Evolutionary conservation across 805 yeast species (phyloP), one percentile per base, ranked within the genome.

Genomic region (Pichia deserticola): DNA sequence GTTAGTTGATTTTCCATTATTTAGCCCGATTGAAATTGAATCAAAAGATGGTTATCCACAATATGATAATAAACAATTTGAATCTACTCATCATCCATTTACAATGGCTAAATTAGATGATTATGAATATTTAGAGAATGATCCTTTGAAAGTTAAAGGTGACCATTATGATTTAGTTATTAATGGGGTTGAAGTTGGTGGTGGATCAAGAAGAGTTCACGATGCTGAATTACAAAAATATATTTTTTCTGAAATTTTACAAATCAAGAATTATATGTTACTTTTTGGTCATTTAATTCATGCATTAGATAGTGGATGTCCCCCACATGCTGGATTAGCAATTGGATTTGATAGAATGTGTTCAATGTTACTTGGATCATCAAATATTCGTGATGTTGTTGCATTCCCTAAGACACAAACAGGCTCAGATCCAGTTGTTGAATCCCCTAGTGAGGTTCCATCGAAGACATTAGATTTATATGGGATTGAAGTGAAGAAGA

Each of bases 271-370:
- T 54, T 77, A 86, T 30, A 74, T 82, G 42, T 61, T 64, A 36
- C 69, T 89, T 8, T 93, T 93, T 70, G 95, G 96, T 0, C 99
- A 93, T 67, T 71, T 93, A 39, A 71, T 93, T 34, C 71, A 74
- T 39, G 97, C 97, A 0, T 77, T 93, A 49, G 79, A 78, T 28
- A 79, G 86, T 69, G 99, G 99, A 1, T 89, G 98, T 60, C 99
- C 99, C 1, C 99, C 99, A 1, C 99, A 93, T 68, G 97, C 97
- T 2, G 99, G 99, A 0, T 72, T 93, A 37, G 99, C 99, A 0
- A 73, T 93, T 36, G 99, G 99, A 0, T 86, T 93, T 57, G 99
- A 93, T 64, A 72, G 99, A 54, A 71, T 93, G 73, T 82, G 95
- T 59, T 93, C 99, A 0, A 89, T 92, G 92, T 63, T 92, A 34